These are phyloP conservation scores for Rhodamnia rubescens DNA, from an alignment of 345 rosid species.

Conservation along the genomic window DNA sequence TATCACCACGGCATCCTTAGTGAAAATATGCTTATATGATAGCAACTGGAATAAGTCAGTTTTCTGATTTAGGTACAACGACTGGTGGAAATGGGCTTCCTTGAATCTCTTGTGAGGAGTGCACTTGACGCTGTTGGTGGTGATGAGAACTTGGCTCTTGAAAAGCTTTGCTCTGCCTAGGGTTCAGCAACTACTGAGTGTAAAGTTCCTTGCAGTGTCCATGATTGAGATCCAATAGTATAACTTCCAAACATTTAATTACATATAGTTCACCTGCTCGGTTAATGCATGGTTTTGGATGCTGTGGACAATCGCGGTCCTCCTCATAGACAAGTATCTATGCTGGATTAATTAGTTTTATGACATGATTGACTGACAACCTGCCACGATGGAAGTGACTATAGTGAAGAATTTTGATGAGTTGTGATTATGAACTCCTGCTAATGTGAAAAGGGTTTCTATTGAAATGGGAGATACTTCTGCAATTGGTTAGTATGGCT, in stretches of 20 bases:
- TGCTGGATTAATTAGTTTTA: background rate
- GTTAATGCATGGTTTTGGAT: background rate
- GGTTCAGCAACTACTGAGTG: background rate
- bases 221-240: background rate
- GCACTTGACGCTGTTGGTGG: constrained; percentile 73
- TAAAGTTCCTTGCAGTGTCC: background rate
- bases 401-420: background rate
- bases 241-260: background rate
- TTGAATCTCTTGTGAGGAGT: constrained; percentile 65
- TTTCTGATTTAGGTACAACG: constrained; percentile 49
- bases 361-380: background rate
- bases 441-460: background rate
- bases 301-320: background rate
- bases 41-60: background rate
- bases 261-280: background rate
- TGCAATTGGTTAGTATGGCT: background rate
- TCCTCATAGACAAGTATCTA: background rate
- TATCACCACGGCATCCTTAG: background rate
- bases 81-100: constrained; percentile 96
- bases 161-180: constrained; percentile 71
- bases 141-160: constrained; percentile 97
- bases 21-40: background rate
- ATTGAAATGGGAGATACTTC: background rate
- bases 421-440: background rate
- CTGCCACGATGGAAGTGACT: background rate